Evolutionary conservation across 140 eudicot genomes (phyloP).

Genomic region (Flaveria floridana): DNA sequence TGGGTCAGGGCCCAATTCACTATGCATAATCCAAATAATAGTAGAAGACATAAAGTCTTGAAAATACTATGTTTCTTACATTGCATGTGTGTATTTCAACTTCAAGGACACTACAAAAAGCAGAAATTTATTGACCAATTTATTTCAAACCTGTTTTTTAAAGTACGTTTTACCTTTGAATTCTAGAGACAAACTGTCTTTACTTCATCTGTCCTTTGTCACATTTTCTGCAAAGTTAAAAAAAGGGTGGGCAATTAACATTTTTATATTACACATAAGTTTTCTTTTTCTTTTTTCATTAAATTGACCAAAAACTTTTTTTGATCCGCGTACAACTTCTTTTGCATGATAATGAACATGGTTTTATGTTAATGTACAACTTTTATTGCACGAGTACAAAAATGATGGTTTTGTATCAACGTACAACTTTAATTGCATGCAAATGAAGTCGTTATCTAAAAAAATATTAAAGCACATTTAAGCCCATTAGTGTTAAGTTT

Average conservation of each 20-base stretch:
- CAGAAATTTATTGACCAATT: slow-evolving; percentile 7
- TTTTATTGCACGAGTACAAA: not conserved
- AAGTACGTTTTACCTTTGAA: slow-evolving; percentile 4
- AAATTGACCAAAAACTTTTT: not conserved
- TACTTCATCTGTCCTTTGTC: slow-evolving; percentile 9
- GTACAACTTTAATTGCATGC: not conserved
- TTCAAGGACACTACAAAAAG: slow-evolving; percentile 5
- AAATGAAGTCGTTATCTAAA: no score
- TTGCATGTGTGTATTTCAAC: not conserved
- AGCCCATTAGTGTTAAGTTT: no score
- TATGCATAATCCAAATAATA: not conserved
- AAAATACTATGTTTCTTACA: slow-evolving; percentile 7
- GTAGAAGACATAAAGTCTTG: not conserved
- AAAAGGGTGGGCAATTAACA: not conserved
- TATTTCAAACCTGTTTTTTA: slow-evolving; percentile 5
- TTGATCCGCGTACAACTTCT: not conserved
- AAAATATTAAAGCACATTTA: no score
- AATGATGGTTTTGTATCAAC: not conserved
- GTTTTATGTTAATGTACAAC: not conserved
- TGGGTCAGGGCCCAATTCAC: not conserved
- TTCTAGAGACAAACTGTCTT: not conserved
- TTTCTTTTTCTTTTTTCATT: not conserved
- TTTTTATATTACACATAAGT: not conserved
- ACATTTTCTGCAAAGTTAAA: slow-evolving; percentile 9
- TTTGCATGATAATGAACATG: not conserved